phyloP scores from a whole-genome alignment of 2,329 filamentous ascomycete genomes.

The Colletotrichum magnum region DNA sequence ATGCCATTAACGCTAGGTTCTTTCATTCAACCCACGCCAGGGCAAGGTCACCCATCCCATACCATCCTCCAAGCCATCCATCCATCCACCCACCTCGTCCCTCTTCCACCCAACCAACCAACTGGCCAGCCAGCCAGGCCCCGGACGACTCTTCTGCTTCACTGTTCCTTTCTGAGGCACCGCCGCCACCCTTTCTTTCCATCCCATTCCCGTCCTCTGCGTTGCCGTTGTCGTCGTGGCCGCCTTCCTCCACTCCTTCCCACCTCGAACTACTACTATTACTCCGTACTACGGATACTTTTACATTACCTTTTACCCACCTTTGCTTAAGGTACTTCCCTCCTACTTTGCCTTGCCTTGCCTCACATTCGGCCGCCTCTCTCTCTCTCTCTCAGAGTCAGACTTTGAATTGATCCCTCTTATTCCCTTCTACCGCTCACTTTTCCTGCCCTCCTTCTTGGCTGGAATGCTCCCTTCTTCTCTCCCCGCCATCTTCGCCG shows the following conservation, averaged over 20 bases:
- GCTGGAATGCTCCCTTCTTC: conserved; percentile 34
- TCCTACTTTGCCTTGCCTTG: no score
- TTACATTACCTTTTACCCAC: not conserved
- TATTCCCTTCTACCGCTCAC: not conserved
- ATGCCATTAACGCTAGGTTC: conserved; percentile 5
- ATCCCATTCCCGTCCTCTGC: not conserved
- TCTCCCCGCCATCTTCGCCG: conserved; percentile 18
- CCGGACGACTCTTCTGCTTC: no score
- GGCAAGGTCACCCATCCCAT: not conserved
- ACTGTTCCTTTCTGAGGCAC: not conserved
- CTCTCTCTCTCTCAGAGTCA: no score
- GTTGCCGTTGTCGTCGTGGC: not conserved
- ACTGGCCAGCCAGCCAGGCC: not conserved
- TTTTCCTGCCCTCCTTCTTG: not conserved
- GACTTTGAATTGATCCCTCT: no score
- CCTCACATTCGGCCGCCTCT: no score
- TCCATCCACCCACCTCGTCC: not conserved
- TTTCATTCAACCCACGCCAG: conserved; percentile 22
- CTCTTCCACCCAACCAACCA: not conserved
- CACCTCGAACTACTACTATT: not conserved
- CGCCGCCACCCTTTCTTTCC: conserved; percentile 5
- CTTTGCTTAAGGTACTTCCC: no score
- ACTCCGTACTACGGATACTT: not conserved
- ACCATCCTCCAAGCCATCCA: conserved; percentile 5
- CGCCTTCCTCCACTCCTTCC: not conserved